These are phyloP conservation scores for Aegilops speltoides DNA, from an alignment of 176 grass and related monocot genomes.

Conservation along the genomic window DNA sequence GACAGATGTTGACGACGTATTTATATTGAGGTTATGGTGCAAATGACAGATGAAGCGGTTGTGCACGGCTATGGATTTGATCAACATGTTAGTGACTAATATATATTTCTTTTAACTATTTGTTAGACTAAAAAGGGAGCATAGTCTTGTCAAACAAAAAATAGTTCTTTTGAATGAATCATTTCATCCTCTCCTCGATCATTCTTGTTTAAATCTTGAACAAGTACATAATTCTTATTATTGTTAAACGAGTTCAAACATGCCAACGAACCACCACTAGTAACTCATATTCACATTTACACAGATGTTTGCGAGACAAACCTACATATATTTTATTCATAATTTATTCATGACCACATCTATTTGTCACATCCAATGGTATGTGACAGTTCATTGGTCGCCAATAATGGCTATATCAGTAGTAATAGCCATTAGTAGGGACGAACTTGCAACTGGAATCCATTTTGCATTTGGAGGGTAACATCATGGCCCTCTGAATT, in stretches of 20 bases:
- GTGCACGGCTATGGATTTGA: background rate
- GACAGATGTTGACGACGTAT: background rate
- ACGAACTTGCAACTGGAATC: background rate
- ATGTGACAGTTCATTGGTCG: background rate
- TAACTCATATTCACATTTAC: background rate
- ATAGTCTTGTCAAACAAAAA: background rate
- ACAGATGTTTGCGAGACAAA: background rate
- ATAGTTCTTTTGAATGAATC: background rate
- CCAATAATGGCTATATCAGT: background rate
- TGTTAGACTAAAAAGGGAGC: background rate
- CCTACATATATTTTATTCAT: background rate
- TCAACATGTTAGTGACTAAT: background rate
- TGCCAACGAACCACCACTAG: background rate
- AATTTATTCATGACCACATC: background rate
- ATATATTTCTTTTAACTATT: background rate
- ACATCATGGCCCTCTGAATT: background rate
- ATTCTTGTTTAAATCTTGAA: background rate
- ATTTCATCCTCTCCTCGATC: background rate
- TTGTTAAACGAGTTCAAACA: background rate
- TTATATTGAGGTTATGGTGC: background rate
- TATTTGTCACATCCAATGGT: background rate
- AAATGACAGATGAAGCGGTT: background rate
- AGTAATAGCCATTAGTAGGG: background rate
- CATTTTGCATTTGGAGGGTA: conserved; percentile 25
- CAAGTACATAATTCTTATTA: background rate